Evolutionary conservation across 805 yeast genomes (phyloP).

Genomic region (Dipodascopsis uninucleata): DNA sequence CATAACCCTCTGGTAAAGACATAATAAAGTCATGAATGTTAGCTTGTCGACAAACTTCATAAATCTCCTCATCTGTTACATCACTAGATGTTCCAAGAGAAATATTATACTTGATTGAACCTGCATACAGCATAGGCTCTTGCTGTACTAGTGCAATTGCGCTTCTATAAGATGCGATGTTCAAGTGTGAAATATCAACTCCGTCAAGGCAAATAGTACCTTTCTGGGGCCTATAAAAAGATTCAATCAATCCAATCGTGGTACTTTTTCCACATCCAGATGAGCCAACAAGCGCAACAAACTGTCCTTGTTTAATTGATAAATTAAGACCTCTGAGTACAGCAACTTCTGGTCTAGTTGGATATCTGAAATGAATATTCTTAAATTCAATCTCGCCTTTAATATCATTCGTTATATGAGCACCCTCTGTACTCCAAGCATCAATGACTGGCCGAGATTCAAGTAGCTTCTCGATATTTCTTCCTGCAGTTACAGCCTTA

Average conservation of each 20-base stretch:
- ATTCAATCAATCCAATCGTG: constrained; percentile 52
- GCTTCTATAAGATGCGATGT: constrained; percentile 49
- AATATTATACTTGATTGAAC: constrained; percentile 73
- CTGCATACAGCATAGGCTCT: constrained; percentile 63
- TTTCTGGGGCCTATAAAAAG: constrained; percentile 47
- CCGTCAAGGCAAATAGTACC: constrained; percentile 56
- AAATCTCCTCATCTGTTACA: constrained; percentile 40
- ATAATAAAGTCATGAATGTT: constrained; percentile 50
- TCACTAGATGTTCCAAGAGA: constrained; percentile 38
- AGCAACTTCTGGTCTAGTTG: constrained; percentile 34
- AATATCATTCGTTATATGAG: constrained; percentile 31
- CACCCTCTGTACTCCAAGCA: constrained; percentile 34
- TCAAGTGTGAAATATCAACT: constrained; percentile 45
- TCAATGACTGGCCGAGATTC: constrained; percentile 39
- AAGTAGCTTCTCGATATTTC: constrained; percentile 36
- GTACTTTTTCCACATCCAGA: constrained; percentile 48
- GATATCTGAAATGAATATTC: constrained; percentile 35
- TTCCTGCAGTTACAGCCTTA: constrained; percentile 41
- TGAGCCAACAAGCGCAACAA: constrained; percentile 90
- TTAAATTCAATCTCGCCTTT: constrained; percentile 53
- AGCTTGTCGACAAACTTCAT: constrained; percentile 47
- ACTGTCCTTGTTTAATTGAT: constrained; percentile 65
- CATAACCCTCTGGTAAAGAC: constrained; percentile 51
- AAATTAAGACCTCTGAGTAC: constrained; percentile 32
- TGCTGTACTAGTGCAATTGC: constrained; percentile 61